phyloP scores from a whole-genome alignment of 2,329 filamentous ascomycete species.

The Grosmannia clavigera region DNA sequence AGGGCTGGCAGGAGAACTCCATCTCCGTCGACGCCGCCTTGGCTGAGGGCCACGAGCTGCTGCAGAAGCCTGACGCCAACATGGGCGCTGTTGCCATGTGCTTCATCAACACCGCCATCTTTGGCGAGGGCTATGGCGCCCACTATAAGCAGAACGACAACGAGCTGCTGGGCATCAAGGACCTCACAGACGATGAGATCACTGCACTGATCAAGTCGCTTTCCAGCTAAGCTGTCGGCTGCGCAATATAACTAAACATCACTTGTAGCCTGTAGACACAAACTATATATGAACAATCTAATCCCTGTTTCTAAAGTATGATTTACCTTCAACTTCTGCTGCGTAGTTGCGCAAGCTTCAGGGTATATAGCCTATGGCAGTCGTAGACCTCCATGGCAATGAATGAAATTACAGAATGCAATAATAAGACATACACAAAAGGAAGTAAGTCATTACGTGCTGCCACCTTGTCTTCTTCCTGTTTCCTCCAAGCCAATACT shows the following conservation, averaged over 20 bases:
- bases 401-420: background rate
- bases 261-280: too few species aligned
- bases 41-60: background rate
- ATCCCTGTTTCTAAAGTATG: too few species aligned
- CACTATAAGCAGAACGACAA: constrained; percentile 27
- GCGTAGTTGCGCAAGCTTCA: background rate
- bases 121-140: constrained; percentile 16
- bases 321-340: too few species aligned
- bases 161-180: constrained; percentile 31
- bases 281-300: background rate
- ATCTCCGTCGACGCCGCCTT: background rate
- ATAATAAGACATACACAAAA: constrained; percentile 1
- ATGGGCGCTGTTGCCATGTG: background rate
- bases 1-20: background rate
- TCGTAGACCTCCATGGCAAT: background rate
- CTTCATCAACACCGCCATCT: constrained; percentile 1
- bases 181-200: constrained; percentile 27
- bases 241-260: background rate
- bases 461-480: background rate
- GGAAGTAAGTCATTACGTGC: background rate
- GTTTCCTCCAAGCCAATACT: background rate
- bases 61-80: background rate
- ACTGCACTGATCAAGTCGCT: constrained; percentile 16
- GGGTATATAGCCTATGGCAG: background rate
- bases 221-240: background rate